A percentile compares a stretch with the other conserved stretches of the same genome.
Conservation (phyloP, 768 basidiomycete species). For the Pleurotus platypus region DNA sequence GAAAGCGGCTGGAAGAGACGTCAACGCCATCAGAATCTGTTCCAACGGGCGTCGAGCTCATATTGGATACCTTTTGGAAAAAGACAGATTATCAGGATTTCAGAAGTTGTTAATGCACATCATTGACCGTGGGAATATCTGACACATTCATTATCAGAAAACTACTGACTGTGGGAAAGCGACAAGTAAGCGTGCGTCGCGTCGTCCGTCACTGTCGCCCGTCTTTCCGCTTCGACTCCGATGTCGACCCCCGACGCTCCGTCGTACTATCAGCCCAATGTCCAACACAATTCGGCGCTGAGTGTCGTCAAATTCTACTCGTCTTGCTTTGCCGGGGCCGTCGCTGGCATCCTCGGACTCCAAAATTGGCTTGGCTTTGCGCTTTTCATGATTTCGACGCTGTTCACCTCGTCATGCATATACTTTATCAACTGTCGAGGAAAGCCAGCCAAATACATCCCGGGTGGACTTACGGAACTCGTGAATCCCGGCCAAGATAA, state of each 20-base stretch:
- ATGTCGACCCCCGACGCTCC: slow-evolving; percentile 51
- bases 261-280: slow-evolving; percentile 64
- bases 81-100: neutral
- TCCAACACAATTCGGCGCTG: slow-evolving; percentile 58
- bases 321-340: slow-evolving; percentile 82
- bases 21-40: slow-evolving; percentile 21
- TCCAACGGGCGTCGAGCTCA: neutral
- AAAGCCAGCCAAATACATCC: slow-evolving; percentile 56
- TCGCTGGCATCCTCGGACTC: slow-evolving; percentile 85
- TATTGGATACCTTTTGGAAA: slow-evolving; percentile 1
- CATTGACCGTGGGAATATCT: slow-evolving; percentile 7
- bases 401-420: slow-evolving; percentile 65
- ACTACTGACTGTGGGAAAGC: slow-evolving; percentile 8
- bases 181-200: neutral
- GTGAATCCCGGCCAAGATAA: slow-evolving; percentile 89
- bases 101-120: slow-evolving; percentile 9
- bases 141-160: neutral
- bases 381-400: slow-evolving; percentile 65
- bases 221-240: slow-evolving; percentile 10
- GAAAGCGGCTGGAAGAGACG: slow-evolving; percentile 22
- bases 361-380: slow-evolving; percentile 82
- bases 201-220: neutral
- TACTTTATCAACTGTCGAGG: slow-evolving; percentile 70
- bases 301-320: slow-evolving; percentile 76
- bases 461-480: slow-evolving; percentile 63